Evolutionary conservation across 2,329 filamentous ascomycete species (phyloP).

Genomic region (Cladobotryum mycophilum): DNA sequence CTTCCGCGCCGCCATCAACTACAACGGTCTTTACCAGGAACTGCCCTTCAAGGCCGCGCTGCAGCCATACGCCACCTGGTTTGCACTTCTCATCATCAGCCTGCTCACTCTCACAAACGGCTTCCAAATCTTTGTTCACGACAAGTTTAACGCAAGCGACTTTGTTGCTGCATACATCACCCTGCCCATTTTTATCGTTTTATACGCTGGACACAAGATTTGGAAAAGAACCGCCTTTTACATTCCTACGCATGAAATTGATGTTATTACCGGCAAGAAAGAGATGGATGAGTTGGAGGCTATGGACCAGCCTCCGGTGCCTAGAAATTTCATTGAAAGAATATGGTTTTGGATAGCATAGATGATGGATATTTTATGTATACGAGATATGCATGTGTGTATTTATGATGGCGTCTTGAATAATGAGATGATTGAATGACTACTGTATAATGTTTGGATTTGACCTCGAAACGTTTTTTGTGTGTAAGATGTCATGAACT

Average conservation of each 20-base stretch:
- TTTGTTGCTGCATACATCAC: slow-evolving; percentile 64
- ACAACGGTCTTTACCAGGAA: slow-evolving; percentile 42
- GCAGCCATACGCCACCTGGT: slow-evolving; percentile 60
- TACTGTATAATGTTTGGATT: too few relatives aligned
- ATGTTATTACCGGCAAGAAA: slow-evolving; percentile 51
- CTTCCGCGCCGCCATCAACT: slow-evolving; percentile 50
- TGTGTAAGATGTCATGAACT: too few relatives aligned
- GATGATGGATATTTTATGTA: too few relatives aligned
- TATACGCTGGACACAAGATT: slow-evolving; percentile 58
- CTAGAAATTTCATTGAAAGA: slow-evolving; percentile 46
- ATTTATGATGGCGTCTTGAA: too few relatives aligned
- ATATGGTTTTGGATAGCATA: slow-evolving; percentile 52
- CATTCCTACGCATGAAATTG: slow-evolving; percentile 43
- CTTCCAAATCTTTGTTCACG: slow-evolving; percentile 66
- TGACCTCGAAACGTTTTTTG: too few relatives aligned
- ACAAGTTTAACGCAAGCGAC: slow-evolving; percentile 53
- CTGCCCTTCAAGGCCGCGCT: slow-evolving; percentile 47
- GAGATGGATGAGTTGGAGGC: slow-evolving; percentile 56
- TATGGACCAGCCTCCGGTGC: slow-evolving; percentile 39
- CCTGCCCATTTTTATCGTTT: slow-evolving; percentile 52
- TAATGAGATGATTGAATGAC: too few relatives aligned
- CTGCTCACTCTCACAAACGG: slow-evolving; percentile 68
- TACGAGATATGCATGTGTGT: too few relatives aligned
- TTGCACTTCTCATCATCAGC: slow-evolving; percentile 49
- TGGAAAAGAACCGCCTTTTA: slow-evolving; percentile 37